phyloP scores from a whole-genome alignment of 345 rosid species.

The Combretum micranthum region DNA sequence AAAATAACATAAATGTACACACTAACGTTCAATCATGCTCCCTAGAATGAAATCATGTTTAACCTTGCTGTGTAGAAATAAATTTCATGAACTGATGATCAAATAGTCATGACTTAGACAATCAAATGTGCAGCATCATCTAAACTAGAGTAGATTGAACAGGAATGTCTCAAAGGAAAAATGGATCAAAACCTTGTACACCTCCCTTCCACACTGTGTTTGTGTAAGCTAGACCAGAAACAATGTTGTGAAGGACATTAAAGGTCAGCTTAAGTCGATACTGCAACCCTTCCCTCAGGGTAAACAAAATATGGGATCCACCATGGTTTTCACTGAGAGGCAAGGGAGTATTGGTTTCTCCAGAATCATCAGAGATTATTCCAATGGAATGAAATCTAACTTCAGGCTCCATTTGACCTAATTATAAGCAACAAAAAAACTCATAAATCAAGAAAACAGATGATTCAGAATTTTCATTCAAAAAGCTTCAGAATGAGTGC shows the following conservation, averaged over 20 bases:
- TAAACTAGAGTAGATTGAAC: not conserved
- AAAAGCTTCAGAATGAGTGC: not conserved
- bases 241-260: slow-evolving; percentile 45
- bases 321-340: slow-evolving; percentile 24
- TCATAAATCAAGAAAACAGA: not conserved
- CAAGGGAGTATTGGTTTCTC: slow-evolving; percentile 33
- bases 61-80: too few relatives aligned
- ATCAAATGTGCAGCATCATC: not conserved
- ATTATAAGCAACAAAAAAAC: slow-evolving; percentile 5
- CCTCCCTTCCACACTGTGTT: slow-evolving; percentile 47
- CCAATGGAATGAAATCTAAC: slow-evolving; percentile 47
- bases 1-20: too few relatives aligned
- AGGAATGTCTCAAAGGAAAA: not conserved
- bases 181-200: slow-evolving; percentile 27
- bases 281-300: slow-evolving; percentile 42
- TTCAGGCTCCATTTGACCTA: slow-evolving; percentile 47
- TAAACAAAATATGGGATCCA: slow-evolving; percentile 18
- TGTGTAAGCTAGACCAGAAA: slow-evolving; percentile 42
- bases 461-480: not conserved
- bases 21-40: too few relatives aligned
- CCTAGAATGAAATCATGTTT: too few relatives aligned
- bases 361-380: slow-evolving; percentile 38
- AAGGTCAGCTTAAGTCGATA: slow-evolving; percentile 42
- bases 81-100: too few relatives aligned
- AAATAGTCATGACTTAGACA: not conserved